Base-by-base conservation (phyloP, 1,139 yeast genomes). In the Taphrina pruni region DNA sequence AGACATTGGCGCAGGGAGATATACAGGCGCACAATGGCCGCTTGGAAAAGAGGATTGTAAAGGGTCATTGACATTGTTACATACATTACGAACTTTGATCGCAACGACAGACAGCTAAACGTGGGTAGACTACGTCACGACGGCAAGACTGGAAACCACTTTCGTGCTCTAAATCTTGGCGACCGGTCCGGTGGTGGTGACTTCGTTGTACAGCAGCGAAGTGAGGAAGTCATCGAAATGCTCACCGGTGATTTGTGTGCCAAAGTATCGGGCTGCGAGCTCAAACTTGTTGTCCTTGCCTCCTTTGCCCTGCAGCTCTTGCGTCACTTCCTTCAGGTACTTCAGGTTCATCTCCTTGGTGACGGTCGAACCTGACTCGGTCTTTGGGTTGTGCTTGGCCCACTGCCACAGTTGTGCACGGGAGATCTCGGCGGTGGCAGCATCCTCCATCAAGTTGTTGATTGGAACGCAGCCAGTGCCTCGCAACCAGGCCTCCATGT, bases 391-490 rank as follows among this genome's bases (percentile, higher is more conserved):
- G 78, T 89, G 94, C 73, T 87, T 87, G 72, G 88, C 91, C 94
- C 94, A 89, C 79, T 89, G 93, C 86, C 89, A 87, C 75, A 89
- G 84, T 80, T 88, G 92, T 52, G 90, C 85, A 78, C 95, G 86
- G 45, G 93, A 88, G 52, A 89, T 94, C 79, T 89, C 95, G 69
- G 94, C 94, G 70, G 94, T 89, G 64, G 94, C 94, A 69, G 94
- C 94, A 76, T 89, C 94, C 80, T 89, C 95, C 95, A 89, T 89
- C 80, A 88, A 83, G 78, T 84, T 87, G 82, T 88, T 88, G 79
- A 89, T 88, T 75, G 95, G 93, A 71, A 89, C 92, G 81, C 92
- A 87, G 35, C 94, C 94, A 73, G 86, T 80, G 71, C 90, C 89
- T 75, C 91, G 84, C 76, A 89, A 85, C 94, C 94, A 89, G 55